Base-by-base conservation (phyloP, 768 basidiomycete species). In the Podaxis pistillaris region DNA sequence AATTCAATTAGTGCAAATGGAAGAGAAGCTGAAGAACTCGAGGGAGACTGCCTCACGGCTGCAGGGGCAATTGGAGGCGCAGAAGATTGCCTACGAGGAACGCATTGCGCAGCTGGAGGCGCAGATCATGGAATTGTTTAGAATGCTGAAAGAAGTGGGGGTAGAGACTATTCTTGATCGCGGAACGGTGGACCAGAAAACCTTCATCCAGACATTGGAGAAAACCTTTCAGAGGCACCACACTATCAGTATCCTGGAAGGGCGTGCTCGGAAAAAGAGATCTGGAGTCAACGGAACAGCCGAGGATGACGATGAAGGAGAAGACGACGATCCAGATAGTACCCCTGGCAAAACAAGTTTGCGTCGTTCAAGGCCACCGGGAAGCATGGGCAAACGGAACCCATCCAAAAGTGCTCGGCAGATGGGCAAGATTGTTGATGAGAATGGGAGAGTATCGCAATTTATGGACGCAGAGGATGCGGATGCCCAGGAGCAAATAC, bases 81-180 rank as follows among this genome's bases (percentile, higher is more conserved):
- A 95, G 76, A 91, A 89, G 72, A 72, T 77, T 15, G 86, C 84
- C 13, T 95, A 95, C 70, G 91, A 96, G 70, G 91, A 94, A 62
- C 86, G 86, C 67, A 93, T 98, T 61, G 81, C 85, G 3, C 92
- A 96, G 72, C 86, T 96, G 13, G 94, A 97, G 70, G 83, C 89
- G 12, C 93, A 97, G 78, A 96, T 96, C 64, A 86, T 91, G 82
- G 95, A 97, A 71, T 75, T 98, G 17, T 98, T 96, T 78, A 83
- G 90, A 67, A 96, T 97, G 94, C 79, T 98, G 58, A 91, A 87
- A 71, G 92, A 96, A 69, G 83, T 90, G 38, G 87, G 90, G 13
- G 83, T 93, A 40, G 90, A 92, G 60, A 84, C 82, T 64, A 86
- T 95, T 63, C 76, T 91, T 19, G 91, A 88, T 72, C 81, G 77